These are phyloP conservation scores for Xanthoceras sorbifolium DNA, from an alignment of 345 rosid species.

Conservation along the genomic window DNA sequence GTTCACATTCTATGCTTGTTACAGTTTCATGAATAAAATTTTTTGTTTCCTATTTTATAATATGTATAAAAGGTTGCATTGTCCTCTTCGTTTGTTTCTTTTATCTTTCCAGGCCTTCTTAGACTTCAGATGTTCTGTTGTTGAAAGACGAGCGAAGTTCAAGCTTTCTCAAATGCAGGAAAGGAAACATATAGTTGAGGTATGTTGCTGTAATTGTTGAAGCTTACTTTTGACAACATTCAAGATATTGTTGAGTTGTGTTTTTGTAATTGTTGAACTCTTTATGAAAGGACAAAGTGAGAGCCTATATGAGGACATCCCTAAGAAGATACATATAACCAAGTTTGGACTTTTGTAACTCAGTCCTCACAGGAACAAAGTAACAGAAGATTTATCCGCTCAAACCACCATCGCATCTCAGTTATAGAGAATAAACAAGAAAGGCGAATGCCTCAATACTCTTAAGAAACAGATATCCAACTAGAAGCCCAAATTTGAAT, in stretches of 20 bases:
- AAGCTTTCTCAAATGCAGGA: conserved; percentile 84
- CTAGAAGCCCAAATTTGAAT: too few relatives aligned
- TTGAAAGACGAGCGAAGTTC: conserved; percentile 83
- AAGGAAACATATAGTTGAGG: conserved; percentile 91
- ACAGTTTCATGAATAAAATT: background rate
- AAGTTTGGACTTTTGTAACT: background rate
- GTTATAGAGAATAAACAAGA: too few relatives aligned
- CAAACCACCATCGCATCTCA: background rate
- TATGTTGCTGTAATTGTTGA: conserved; percentile 28
- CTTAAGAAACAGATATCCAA: too few relatives aligned
- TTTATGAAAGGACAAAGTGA: background rate
- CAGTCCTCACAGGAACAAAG: background rate
- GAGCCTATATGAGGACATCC: background rate
- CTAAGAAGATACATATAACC: background rate
- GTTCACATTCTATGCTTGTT: background rate
- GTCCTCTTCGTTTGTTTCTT: background rate
- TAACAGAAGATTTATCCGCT: background rate
- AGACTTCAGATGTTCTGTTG: conserved; percentile 90
- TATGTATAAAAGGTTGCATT: background rate
- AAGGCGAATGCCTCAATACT: too few relatives aligned
- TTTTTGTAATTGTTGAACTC: background rate
- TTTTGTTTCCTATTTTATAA: background rate
- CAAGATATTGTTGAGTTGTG: background rate
- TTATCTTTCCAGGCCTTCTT: conserved; percentile 63
- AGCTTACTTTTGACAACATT: background rate